These are phyloP conservation scores for Lentinus tigrinus DNA, from an alignment of 768 basidiomycete species.

Conservation along the genomic window DNA sequence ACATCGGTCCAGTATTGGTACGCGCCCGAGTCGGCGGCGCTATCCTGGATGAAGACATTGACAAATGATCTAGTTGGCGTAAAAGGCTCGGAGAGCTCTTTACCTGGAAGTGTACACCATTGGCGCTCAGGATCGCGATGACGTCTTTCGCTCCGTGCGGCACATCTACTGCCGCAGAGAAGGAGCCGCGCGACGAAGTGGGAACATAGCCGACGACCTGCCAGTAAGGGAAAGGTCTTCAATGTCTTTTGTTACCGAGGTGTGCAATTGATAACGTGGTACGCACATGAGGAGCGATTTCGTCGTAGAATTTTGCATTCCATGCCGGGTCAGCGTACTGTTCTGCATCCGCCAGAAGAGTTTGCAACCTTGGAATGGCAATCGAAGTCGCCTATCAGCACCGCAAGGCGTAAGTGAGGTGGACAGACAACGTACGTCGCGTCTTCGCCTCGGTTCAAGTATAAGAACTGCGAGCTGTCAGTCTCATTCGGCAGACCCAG, in stretches of 20 bases:
- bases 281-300: slow-evolving; percentile 24
- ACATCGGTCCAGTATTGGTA: slow-evolving; percentile 29
- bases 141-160: slow-evolving; percentile 21
- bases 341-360: slow-evolving; percentile 27
- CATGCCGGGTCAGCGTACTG: slow-evolving; percentile 24
- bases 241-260: too few species aligned
- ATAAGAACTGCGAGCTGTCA: slow-evolving; percentile 6
- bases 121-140: slow-evolving; percentile 24
- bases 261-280: too few species aligned
- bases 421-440: slow-evolving; percentile 1
- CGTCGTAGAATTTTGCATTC: slow-evolving; percentile 30
- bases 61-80: neutral
- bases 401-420: too few species aligned
- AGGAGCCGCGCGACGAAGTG: slow-evolving; percentile 19
- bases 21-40: slow-evolving; percentile 19
- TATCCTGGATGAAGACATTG: slow-evolving; percentile 18
- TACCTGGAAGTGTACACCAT: slow-evolving; percentile 23
- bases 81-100: neutral
- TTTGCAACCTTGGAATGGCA: slow-evolving; percentile 13
- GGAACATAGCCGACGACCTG: slow-evolving; percentile 25
- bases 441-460: slow-evolving; percentile 10
- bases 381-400: too few species aligned
- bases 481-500: neutral
- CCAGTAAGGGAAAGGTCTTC: neutral
- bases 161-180: slow-evolving; percentile 14